Evolutionary conservation across 305 asterid genomes (phyloP).

Genomic region (Rubia occidens): DNA sequence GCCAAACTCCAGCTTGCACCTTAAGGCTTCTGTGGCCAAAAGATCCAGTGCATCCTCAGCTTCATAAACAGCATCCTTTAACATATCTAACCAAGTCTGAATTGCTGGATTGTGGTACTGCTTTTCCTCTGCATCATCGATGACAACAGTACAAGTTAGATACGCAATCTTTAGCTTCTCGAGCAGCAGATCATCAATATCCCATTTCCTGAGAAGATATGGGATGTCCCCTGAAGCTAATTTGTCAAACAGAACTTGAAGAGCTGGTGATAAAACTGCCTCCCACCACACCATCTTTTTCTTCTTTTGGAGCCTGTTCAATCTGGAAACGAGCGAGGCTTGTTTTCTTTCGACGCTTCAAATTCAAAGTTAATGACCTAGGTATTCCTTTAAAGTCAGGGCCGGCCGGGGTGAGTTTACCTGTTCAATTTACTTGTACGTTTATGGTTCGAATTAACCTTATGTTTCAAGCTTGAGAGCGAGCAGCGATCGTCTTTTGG

Average conservation of each 20-base stretch:
- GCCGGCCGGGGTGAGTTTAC: no score
- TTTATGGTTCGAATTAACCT: no score
- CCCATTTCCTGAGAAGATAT: conserved; percentile 30
- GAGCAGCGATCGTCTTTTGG: no score
- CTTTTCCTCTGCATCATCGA: conserved; percentile 52
- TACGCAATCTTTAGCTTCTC: conserved; percentile 47
- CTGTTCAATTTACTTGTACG: no score
- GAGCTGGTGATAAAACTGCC: conserved; percentile 43
- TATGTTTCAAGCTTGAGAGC: no score
- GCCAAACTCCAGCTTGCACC: conserved; percentile 13
- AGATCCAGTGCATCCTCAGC: conserved; percentile 30
- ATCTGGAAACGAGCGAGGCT: no score
- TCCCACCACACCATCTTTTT: conserved; percentile 39
- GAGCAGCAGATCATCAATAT: conserved; percentile 28
- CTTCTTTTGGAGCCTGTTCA: not conserved
- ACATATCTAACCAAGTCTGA: conserved; percentile 27
- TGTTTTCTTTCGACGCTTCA: not conserved
- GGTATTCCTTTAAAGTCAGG: not conserved
- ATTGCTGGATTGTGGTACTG: conserved; percentile 34
- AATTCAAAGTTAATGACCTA: not conserved
- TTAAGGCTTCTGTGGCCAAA: conserved; percentile 19
- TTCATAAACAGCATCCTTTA: conserved; percentile 27
- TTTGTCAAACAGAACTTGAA: conserved; percentile 40
- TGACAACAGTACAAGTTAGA: conserved; percentile 36
- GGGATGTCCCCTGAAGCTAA: conserved; percentile 34